Percentiles rank a stretch among this genome's conserved stretches.
These are phyloP conservation scores for Saccharomyces hybrid DNA, from an alignment of 1,139 yeast species.

Conservation along the genomic window DNA sequence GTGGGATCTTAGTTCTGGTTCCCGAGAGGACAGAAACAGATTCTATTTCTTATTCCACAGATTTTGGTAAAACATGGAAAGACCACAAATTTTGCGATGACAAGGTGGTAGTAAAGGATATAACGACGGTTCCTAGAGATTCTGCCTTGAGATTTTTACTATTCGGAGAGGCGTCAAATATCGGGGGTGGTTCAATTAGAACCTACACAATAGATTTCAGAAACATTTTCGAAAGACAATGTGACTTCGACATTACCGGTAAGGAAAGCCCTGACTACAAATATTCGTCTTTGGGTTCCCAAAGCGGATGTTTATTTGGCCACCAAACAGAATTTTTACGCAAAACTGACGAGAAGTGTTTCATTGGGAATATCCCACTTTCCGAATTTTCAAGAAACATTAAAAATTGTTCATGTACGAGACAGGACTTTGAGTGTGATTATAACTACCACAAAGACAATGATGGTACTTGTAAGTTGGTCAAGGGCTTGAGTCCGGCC, in stretches of 20 bases:
- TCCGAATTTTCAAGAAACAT: slow-evolving; percentile 51
- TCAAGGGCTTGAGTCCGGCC: slow-evolving; percentile 60
- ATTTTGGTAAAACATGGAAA: slow-evolving; percentile 75
- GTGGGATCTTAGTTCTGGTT: slow-evolving; percentile 73
- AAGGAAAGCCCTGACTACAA: slow-evolving; percentile 67
- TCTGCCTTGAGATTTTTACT: slow-evolving; percentile 68
- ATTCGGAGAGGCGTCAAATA: slow-evolving; percentile 35
- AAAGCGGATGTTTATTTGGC: slow-evolving; percentile 73
- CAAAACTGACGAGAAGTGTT: slow-evolving; percentile 66
- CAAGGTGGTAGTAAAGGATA: slow-evolving; percentile 52
- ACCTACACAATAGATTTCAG: slow-evolving; percentile 65
- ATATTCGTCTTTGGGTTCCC: slow-evolving; percentile 78
- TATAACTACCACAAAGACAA: slow-evolving; percentile 62
- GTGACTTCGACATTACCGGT: slow-evolving; percentile 55
- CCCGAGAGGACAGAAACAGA: slow-evolving; percentile 52
- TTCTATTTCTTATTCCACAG: slow-evolving; percentile 55
- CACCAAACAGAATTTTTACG: slow-evolving; percentile 74
- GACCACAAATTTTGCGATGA: slow-evolving; percentile 57
- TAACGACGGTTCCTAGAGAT: slow-evolving; percentile 88
- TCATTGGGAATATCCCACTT: slow-evolving; percentile 66
- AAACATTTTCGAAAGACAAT: slow-evolving; percentile 56
- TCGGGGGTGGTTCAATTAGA: slow-evolving; percentile 37
- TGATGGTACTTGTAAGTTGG: slow-evolving; percentile 84
- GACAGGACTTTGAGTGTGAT: slow-evolving; percentile 92
- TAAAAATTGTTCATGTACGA: slow-evolving; percentile 73